Percentiles rank a stretch among this genome's conserved stretches.
These are phyloP conservation scores for Blastobotrys attinorum DNA, from an alignment of 805 yeast genomes.

Conservation along the genomic window DNA sequence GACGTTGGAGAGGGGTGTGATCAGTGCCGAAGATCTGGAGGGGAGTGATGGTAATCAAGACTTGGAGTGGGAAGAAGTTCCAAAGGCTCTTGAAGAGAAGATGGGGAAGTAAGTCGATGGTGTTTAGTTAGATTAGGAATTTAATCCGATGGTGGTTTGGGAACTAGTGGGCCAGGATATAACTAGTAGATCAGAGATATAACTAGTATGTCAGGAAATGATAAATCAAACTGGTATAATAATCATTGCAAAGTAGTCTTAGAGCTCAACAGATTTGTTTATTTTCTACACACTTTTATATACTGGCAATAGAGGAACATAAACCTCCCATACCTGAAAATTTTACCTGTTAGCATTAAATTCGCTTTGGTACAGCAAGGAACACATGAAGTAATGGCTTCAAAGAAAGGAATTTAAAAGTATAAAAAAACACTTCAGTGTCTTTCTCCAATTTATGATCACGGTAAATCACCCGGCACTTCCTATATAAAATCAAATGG, in stretches of 20 bases:
- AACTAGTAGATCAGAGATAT: no score
- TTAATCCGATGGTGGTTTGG: no score
- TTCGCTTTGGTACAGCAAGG: no score
- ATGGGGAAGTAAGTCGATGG: background rate
- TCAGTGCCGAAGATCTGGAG: slow-evolving; percentile 23
- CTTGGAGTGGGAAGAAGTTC: slow-evolving; percentile 25
- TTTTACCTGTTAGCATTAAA: no score
- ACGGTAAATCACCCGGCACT: slow-evolving; percentile 28
- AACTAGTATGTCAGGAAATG: no score
- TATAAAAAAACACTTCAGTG: background rate
- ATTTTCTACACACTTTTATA: background rate
- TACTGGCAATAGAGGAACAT: no score
- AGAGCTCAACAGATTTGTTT: background rate
- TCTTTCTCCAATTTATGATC: slow-evolving; percentile 21
- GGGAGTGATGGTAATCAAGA: slow-evolving; percentile 17
- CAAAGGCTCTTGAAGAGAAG: slow-evolving; percentile 8
- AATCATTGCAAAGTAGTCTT: no score
- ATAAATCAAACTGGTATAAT: no score
- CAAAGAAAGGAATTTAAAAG: no score
- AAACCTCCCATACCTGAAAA: no score
- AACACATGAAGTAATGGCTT: no score
- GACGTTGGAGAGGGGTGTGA: slow-evolving; percentile 50
- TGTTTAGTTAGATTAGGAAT: background rate
- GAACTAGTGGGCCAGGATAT: no score
- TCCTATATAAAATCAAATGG: slow-evolving; percentile 23